These are phyloP conservation scores for Wallacemonas sp. DNA, from an alignment of 208 protist species.

Conservation along the genomic window DNA sequence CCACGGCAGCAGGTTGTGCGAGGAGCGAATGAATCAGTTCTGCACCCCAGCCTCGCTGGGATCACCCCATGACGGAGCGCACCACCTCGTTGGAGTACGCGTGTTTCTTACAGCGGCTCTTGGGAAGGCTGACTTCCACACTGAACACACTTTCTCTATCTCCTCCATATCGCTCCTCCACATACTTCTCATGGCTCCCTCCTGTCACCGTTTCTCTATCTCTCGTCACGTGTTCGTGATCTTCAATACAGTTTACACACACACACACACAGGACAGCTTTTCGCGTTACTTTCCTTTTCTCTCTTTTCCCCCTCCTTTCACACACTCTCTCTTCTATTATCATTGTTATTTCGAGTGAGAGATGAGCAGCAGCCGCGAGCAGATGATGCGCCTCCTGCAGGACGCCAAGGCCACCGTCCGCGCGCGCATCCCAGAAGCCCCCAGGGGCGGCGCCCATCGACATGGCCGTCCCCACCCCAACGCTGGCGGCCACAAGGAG, in stretches of 20 bases:
- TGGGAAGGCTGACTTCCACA: no score
- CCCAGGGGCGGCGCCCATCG: neutral
- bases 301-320: conserved; percentile 7
- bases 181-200: no score
- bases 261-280: neutral
- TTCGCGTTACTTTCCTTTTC: neutral
- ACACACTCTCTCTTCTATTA: neutral
- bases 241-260: neutral
- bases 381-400: conserved; percentile 42
- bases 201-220: no score
- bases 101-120: no score
- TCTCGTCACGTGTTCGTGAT: no score
- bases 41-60: no score
- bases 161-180: no score
- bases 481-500: neutral
- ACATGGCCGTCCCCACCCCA: neutral
- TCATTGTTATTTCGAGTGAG: conserved; percentile 2
- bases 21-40: no score
- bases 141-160: no score
- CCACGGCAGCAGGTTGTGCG: no score
- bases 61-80: no score
- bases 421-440: conserved; percentile 18
- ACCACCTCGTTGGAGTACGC: no score
- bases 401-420: conserved; percentile 37
- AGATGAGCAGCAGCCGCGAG: conserved; percentile 28